phyloP scores from a whole-genome alignment of 2,329 filamentous ascomycete species.

The Clonostachys rosea region DNA sequence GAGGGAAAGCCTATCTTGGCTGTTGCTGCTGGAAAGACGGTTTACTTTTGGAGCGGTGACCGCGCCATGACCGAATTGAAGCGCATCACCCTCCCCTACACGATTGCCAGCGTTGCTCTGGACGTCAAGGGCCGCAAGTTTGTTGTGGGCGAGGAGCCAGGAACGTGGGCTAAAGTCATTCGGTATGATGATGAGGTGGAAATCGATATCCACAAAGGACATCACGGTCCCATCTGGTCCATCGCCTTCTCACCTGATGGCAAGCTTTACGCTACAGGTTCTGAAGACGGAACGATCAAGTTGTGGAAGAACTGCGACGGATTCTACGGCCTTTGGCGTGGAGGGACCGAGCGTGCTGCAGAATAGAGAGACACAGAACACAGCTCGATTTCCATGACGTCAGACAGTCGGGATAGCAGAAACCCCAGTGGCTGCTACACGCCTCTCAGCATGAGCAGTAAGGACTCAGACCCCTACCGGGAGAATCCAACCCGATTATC shows the following conservation, averaged over 20 bases:
- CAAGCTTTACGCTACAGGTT: constrained; percentile 92
- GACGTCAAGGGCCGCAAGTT: constrained; percentile 78
- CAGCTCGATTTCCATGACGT: constrained; percentile 1
- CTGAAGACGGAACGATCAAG: constrained; percentile 97
- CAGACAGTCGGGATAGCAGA: neutral
- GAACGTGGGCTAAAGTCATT: constrained; percentile 96
- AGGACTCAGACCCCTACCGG: neutral
- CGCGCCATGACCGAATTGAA: constrained; percentile 71
- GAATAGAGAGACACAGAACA: constrained; percentile 22
- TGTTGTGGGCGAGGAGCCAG: constrained; percentile 84
- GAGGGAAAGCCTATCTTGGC: constrained; percentile 71
- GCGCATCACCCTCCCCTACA: constrained; percentile 72
- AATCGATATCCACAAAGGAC: constrained; percentile 90
- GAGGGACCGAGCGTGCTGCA: constrained; percentile 30
- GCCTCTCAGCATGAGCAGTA: neutral
- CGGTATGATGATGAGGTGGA: constrained; percentile 80
- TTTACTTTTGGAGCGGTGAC: constrained; percentile 84
- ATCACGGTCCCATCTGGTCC: constrained; percentile 97
- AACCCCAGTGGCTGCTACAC: neutral
- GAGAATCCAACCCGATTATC: too few species aligned
- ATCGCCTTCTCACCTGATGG: constrained; percentile 92
- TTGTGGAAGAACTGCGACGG: constrained; percentile 72
- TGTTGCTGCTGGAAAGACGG: constrained; percentile 89
- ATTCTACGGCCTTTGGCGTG: constrained; percentile 60
- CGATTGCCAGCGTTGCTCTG: constrained; percentile 85